Base-by-base conservation (phyloP, 2,329 filamentous ascomycete species). In the Phaeoacremonium minimum region DNA sequence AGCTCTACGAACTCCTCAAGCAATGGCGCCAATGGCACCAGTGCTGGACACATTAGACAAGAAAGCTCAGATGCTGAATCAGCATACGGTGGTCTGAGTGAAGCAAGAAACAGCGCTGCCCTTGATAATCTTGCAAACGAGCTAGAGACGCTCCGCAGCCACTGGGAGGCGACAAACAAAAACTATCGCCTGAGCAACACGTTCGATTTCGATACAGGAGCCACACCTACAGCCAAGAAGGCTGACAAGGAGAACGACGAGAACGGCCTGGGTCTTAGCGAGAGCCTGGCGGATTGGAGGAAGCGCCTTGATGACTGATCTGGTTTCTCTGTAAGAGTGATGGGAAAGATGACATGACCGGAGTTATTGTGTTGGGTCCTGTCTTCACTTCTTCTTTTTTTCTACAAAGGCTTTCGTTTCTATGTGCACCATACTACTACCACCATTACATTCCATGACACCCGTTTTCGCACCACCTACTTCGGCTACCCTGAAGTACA, bases 91-190 rank as follows among this genome's bases (percentile, higher is more conserved):
- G 73, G 69, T 8, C 55, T 74, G 4, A 71, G 75, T 48, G 67
- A 76, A 37, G 67, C 63, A 35, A 68, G 77, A 46, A 75, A 79
- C 57, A 78, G 75, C 52, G 69, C 65, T 48, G 91, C 90, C 4
- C 75, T 98, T 15, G 93, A 98, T 61, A 93, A 84, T 46, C 77
- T 98, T 16, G 91, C 93, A 9, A 88, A 80, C 45, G 93, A 98
- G 65, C 79, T 98, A 7, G 93, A 98, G 58, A 85, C 87, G 11
- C 72, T 98, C 32, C 80, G 91, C 35, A 87, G 73, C 35, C 90
- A 96, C 52, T 98, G 93, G 93, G 89, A 97, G 64, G 87, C 84
- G 28, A 95, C 89, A 11, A 96, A 91, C 66, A 93, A 94, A 62
- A 94, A 87, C 52, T 96, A 97, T 60, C 84, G 93, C 16, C 68